These are phyloP conservation scores for Phycomyces blakesleeanus DNA, from an alignment of 192 early-diverging fungal genomes.

Conservation along the genomic window DNA sequence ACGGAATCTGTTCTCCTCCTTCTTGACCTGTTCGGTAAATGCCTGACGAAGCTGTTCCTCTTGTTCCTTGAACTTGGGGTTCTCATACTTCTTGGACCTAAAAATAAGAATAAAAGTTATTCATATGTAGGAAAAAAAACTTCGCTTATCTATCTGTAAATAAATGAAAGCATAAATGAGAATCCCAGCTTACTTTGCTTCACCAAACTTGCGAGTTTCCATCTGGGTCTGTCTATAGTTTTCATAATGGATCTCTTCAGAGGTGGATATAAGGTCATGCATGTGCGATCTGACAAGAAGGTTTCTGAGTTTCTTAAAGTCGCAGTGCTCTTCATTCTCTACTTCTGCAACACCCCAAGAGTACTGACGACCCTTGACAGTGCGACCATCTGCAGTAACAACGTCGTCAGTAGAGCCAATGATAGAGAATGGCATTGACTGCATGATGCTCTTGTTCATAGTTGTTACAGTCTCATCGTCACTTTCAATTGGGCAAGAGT, in stretches of 20 bases:
- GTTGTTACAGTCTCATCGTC: conserved; percentile 74
- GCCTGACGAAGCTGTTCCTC: conserved; percentile 92
- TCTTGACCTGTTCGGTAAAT: conserved; percentile 97
- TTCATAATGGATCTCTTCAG: conserved; percentile 96
- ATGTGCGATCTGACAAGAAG: conserved; percentile 88
- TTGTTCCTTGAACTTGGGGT: conserved; percentile 97
- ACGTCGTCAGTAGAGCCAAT: conserved; percentile 86
- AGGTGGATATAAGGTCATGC: conserved; percentile 89
- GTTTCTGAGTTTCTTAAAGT: conserved; percentile 90
- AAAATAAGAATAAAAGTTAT: too few relatives aligned
- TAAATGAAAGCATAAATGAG: too few relatives aligned
- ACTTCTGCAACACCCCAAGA: conserved; percentile 96
- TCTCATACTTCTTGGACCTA: conserved; percentile 71
- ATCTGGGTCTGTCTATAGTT: conserved; percentile 83
- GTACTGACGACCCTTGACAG: conserved; percentile 83
- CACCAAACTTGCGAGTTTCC: conserved; percentile 84
- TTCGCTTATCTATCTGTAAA: too few relatives aligned
- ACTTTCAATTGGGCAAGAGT: conserved; percentile 74
- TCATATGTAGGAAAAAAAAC: too few relatives aligned
- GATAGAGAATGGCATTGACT: conserved; percentile 93
- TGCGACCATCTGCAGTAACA: conserved; percentile 76
- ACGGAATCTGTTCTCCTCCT: conserved; percentile 96
- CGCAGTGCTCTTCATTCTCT: conserved; percentile 92
- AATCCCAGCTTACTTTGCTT: conserved; percentile 67
- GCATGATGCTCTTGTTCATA: conserved; percentile 77